Evolutionary conservation across 441 rosid genomes (phyloP).

Genomic region (Biscutella laevigata): DNA sequence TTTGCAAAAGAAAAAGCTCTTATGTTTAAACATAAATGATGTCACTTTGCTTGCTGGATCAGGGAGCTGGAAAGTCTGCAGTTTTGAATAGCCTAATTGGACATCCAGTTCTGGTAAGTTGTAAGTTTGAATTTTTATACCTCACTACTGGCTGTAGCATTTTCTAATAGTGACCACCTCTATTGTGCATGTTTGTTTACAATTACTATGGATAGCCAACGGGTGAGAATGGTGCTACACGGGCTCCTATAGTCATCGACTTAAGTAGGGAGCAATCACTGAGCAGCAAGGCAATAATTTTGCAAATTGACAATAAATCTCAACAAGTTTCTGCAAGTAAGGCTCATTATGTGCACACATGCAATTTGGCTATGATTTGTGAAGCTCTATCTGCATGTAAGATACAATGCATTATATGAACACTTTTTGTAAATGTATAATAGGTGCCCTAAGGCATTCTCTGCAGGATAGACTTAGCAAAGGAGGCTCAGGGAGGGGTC

Average conservation of each 20-base stretch:
- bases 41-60: constrained; percentile 24
- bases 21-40: constrained; percentile 1
- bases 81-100: constrained; percentile 61
- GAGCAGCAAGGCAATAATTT: constrained; percentile 57
- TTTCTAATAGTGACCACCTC: not conserved
- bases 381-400: constrained; percentile 1
- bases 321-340: constrained; percentile 75
- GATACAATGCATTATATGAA: constrained; percentile 1
- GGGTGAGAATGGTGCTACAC: constrained; percentile 75
- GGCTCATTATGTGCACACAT: constrained; percentile 16
- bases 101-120: constrained; percentile 65
- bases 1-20: not conserved
- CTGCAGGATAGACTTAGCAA: constrained; percentile 69
- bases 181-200: not conserved
- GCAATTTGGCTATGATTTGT: constrained; percentile 1
- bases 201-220: constrained; percentile 41
- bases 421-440: constrained; percentile 5
- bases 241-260: constrained; percentile 63
- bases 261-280: constrained; percentile 46
- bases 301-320: constrained; percentile 59
- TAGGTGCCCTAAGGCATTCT: constrained; percentile 72
- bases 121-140: constrained; percentile 7
- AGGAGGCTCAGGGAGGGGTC: constrained; percentile 51
- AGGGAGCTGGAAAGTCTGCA: constrained; percentile 79
- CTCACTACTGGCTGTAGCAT: not conserved